Evolutionary conservation across 768 basidiomycete genomes (phyloP).

Genomic region (Amyloporia xantha): DNA sequence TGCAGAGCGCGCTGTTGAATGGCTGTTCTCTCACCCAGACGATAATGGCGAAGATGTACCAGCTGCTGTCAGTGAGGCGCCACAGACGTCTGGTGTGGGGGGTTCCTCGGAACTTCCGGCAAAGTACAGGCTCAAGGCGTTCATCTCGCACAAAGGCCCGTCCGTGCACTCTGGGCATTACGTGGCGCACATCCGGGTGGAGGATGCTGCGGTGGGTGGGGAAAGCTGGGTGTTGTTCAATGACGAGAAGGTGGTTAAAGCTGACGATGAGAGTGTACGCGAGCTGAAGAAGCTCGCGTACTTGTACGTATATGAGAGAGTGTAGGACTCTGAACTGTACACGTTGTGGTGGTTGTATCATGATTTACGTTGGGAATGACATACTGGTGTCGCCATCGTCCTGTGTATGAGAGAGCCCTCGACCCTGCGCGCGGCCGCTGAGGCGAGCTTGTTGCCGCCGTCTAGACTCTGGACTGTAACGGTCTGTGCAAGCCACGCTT

Average conservation of each 20-base stretch:
- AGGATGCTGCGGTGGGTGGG: conserved; percentile 29
- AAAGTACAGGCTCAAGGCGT: conserved; percentile 77
- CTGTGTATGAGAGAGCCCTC: background rate
- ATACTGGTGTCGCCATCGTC: background rate
- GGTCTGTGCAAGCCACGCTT: background rate
- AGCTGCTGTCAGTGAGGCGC: conserved; percentile 15
- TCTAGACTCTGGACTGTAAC: background rate
- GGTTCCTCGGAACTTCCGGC: conserved; percentile 67
- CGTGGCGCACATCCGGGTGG: conserved; percentile 66
- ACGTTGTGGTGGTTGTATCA: background rate
- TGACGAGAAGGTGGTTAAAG: conserved; percentile 92
- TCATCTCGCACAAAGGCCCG: conserved; percentile 95
- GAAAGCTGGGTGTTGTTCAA: conserved; percentile 89
- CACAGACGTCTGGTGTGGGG: conserved; percentile 25
- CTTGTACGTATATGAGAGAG: conserved; percentile 85
- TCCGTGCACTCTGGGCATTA: conserved; percentile 95
- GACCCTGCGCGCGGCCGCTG: background rate
- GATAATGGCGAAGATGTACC: conserved; percentile 61
- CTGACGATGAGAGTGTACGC: conserved; percentile 76
- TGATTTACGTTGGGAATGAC: conserved; percentile 1
- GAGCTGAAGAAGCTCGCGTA: conserved; percentile 83
- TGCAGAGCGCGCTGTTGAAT: conserved; percentile 85
- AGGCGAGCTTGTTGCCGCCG: no score
- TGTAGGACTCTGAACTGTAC: conserved; percentile 10
- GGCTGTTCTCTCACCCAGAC: conserved; percentile 92